Base-by-base conservation (phyloP, 345 rosid species). In the Lepidium sativum region DNA sequence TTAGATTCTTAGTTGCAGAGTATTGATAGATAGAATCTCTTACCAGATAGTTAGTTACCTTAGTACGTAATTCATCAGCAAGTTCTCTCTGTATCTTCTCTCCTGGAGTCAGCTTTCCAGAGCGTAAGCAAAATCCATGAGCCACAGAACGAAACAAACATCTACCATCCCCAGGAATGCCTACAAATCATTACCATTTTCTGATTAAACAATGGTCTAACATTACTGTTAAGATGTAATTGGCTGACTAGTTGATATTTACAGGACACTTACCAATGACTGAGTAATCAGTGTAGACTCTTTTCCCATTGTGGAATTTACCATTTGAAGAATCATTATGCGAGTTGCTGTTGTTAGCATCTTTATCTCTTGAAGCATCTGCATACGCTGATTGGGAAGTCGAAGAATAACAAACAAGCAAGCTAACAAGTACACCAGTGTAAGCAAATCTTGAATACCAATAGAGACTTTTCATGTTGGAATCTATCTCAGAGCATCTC, bases 161-260 rank as follows among this genome's bases (percentile, higher is more conserved):
- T 54, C 99, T 80, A 17, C 99, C 99, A 79, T 94, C 97, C 45
- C 99, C 97, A 38, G 97, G 99, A 55, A 94, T 83, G 67, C 96
- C 99, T 90, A 80, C 63, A 81, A 8, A 34, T 16, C 47, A 55
- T 34, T 41, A 43, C 47, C 54, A 50, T 40, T 47, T 15, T 37
- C 25, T 25, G 2, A 39, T 20, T 44, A 1, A 58, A 32, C 25
- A 39, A 52, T 16, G 29, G 29, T 20, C 3, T 23, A 2, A 3
- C 25, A 1, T 23, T 3, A 23, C 4, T 23, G 25, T 3, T 2
- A 1, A 43, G 14, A 23, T 9, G 37, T 15, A 7, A 27, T 15
- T 4, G 39, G 39, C 33, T 5, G 25, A 43, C 33, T 12, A 17
- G 6, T 3, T 13, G 5, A 18, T 8, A 35, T 6, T 25, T 0